Evolutionary conservation across 2,329 filamentous ascomycete species (phyloP), one percentile per base, ranked within the genome.

Genomic region (Exophiala aquamarina): DNA sequence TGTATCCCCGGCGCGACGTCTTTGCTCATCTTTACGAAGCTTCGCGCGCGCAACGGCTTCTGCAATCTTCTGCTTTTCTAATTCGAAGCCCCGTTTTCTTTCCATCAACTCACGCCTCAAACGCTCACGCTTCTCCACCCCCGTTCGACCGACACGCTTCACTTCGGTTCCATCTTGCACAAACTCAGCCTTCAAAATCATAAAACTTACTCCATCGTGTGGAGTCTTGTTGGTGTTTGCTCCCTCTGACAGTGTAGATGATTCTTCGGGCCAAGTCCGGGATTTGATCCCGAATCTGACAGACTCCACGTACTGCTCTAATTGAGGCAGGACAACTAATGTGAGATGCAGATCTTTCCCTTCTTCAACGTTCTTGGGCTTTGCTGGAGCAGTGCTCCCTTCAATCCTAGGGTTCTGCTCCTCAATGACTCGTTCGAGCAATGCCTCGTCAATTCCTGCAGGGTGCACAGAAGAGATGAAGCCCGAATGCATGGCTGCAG

Each of bases 401-500:
- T 63, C 75, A 40, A 66, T 74, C 60, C 62, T 69, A 54, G 61
- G 73, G 57, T 70, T 72, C 31, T 64, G 63, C 7, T 73, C 73
- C 41, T 71, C 73, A 44, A 77, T 73, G 43, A 75, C 72, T 26
- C 76, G 67, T 53, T 79, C 76, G 9, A 95, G 74, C 67, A 92
- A 72, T 10, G 75, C 72, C 1, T 81, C 74, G 58, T 93, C 87
- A 1, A 93, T 79, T 28, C 89, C 86, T 5, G 90, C 83, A 3
- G 82, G 75, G 86, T 91, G 95, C 59, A 91, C 89, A 26, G 92
- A 92, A 33, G 85, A 83, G 57, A 98, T 86, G 83, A 90, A 97
- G 3, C 93, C 93, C 2, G 84, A 84, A 65, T 98, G 93, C 36
- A 98, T 92, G 50, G 91, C 92, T 2, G 92, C 91, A 0, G 90